Percentiles rank a stretch among this genome's conserved stretches.
phyloP scores from a whole-genome alignment of 2,329 filamentous ascomycete genomes.

The Polytolypa hystricis region DNA sequence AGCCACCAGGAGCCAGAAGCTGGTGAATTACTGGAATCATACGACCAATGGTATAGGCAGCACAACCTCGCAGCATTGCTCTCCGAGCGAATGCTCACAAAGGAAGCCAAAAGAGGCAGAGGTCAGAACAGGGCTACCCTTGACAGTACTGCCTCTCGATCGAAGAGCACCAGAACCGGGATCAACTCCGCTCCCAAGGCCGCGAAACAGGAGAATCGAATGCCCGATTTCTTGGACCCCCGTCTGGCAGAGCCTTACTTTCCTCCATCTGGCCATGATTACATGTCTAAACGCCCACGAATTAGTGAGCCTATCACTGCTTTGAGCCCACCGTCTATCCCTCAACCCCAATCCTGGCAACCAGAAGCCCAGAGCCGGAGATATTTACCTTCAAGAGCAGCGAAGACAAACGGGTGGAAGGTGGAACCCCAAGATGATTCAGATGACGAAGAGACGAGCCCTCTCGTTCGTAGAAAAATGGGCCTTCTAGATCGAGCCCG shows the following conservation, averaged over 20 bases:
- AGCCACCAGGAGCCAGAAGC: constrained; percentile 57
- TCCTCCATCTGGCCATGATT: too few species aligned
- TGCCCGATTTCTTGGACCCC: constrained; percentile 11
- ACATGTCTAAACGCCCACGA: too few species aligned
- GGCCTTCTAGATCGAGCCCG: too few species aligned
- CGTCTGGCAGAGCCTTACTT: constrained; percentile 11
- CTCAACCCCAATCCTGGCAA: constrained; percentile 1
- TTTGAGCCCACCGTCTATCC: too few species aligned
- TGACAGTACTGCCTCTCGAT: not conserved
- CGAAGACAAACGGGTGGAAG: constrained; percentile 8
- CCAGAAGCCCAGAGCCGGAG: constrained; percentile 1
- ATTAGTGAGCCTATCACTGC: too few species aligned
- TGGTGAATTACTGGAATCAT: constrained; percentile 51
- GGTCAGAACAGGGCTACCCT: constrained; percentile 9
- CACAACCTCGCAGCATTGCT: constrained; percentile 63
- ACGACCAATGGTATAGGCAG: constrained; percentile 66
- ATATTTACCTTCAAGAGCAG: constrained; percentile 1
- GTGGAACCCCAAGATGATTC: constrained; percentile 4
- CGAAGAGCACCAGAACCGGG: not conserved
- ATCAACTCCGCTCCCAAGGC: not conserved
- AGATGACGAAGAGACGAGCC: constrained; percentile 11
- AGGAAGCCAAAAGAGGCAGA: constrained; percentile 54
- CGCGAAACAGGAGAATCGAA: constrained; percentile 2
- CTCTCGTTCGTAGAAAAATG: constrained; percentile 8
- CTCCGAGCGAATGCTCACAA: constrained; percentile 64